Conservation (phyloP, 2,329 filamentous ascomycete species). For the Trichoderma polysporum region DNA sequence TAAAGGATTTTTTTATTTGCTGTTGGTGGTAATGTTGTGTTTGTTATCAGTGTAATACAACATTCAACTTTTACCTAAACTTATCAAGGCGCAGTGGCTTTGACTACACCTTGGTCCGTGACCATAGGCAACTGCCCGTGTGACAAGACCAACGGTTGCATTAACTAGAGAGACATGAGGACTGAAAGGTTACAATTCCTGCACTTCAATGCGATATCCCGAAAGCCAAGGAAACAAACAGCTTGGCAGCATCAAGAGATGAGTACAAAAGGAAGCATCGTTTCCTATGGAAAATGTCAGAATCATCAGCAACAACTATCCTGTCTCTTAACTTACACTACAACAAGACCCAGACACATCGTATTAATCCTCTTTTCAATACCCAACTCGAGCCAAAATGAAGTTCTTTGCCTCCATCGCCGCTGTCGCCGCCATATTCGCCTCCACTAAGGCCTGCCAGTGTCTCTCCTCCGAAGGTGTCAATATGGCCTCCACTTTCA, state of each 20-base stretch:
- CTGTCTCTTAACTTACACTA: not conserved
- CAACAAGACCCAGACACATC: not conserved
- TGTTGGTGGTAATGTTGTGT: no score
- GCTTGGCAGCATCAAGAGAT: not conserved
- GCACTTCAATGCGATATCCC: fast-evolving
- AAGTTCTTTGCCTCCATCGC: not conserved
- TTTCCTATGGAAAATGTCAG: not conserved
- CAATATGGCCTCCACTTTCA: not conserved
- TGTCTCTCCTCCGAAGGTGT: not conserved
- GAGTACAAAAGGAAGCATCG: not conserved
- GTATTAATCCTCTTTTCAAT: not conserved
- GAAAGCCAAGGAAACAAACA: no score
- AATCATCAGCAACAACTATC: not conserved
- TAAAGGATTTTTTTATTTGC: no score
- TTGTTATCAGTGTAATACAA: no score
- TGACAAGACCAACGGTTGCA: no score
- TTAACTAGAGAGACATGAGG: no score
- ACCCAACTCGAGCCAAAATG: not conserved
- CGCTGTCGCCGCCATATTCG: not conserved
- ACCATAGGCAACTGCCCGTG: no score
- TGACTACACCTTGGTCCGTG: no score
- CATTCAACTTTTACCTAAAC: no score
- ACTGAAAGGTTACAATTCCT: not conserved
- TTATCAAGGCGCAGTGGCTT: no score
- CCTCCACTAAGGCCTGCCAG: not conserved